These are phyloP conservation scores for Xylariaceae sp. DNA, from an alignment of 2,329 filamentous ascomycete genomes.

Conservation along the genomic window DNA sequence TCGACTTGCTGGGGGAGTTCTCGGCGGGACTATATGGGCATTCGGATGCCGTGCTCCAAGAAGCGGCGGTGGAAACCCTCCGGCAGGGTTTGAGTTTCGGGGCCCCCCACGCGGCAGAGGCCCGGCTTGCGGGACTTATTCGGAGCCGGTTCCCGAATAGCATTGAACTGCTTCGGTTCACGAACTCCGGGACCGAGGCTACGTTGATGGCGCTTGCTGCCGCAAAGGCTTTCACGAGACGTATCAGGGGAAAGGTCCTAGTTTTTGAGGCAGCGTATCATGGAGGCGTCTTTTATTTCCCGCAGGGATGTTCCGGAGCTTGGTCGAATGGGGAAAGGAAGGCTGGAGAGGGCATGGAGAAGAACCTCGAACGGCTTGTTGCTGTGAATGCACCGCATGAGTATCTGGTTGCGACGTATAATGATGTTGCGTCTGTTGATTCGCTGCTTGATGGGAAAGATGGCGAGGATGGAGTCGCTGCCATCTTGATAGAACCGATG, in stretches of 20 bases:
- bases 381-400: conserved; percentile 35
- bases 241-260: conserved; percentile 6
- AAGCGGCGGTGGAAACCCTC: conserved; percentile 41
- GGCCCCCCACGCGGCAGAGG: conserved; percentile 14
- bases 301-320: conserved; percentile 9
- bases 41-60: conserved; percentile 51
- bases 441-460: conserved; percentile 36
- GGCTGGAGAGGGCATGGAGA: not conserved
- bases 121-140: conserved; percentile 10
- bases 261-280: conserved; percentile 19
- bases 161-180: conserved; percentile 12
- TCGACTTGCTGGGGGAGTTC: conserved; percentile 60
- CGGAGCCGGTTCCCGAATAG: conserved; percentile 10
- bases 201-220: conserved; percentile 16
- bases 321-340: too few species aligned
- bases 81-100: conserved; percentile 14
- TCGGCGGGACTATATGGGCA: conserved; percentile 65
- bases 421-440: conserved; percentile 48
- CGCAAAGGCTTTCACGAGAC: conserved; percentile 14
- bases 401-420: conserved; percentile 59
- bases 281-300: conserved; percentile 13
- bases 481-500: conserved; percentile 64
- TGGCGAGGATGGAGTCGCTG: conserved; percentile 45
- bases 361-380: conserved; percentile 1
- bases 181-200: conserved; percentile 20